Conservation (phyloP, 2,329 filamentous ascomycete species). For the Camptophora hylomeconis region DNA sequence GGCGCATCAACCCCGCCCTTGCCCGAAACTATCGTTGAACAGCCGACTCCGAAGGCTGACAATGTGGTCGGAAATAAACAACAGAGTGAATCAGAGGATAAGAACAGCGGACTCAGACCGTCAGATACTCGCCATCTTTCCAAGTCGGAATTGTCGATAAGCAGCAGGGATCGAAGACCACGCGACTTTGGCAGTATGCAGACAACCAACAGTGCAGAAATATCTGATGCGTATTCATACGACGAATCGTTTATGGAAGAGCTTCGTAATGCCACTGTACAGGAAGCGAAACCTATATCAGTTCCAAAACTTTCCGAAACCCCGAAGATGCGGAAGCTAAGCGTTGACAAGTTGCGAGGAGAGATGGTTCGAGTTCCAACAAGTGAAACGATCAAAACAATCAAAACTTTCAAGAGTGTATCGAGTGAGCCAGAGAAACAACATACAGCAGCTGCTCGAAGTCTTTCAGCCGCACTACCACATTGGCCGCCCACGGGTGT, state of each 20-base stretch:
- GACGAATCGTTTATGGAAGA: constrained; percentile 79
- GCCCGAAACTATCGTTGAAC: no score
- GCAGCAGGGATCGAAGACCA: no score
- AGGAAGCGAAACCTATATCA: constrained; percentile 69
- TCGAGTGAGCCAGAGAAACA: constrained; percentile 11
- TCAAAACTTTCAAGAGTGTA: constrained; percentile 7
- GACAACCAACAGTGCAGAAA: constrained; percentile 19
- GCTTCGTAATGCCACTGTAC: constrained; percentile 64
- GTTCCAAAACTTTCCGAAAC: constrained; percentile 75
- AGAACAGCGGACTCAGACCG: no score
- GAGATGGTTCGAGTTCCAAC: constrained; percentile 1
- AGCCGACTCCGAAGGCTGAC: no score
- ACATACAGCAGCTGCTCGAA: constrained; percentile 6
- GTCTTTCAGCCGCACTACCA: constrained; percentile 14
- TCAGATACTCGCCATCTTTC: no score
- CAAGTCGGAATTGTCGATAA: no score
- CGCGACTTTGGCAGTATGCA: no score
- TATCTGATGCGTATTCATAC: constrained; percentile 44
- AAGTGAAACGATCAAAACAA: constrained; percentile 2
- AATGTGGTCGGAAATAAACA: no score
- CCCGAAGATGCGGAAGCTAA: constrained; percentile 40
- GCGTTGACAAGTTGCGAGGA: constrained; percentile 11
- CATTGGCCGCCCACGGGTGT: constrained; percentile 15
- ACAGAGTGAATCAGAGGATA: no score
- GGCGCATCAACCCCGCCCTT: no score